Evolutionary conservation across 164 flowering plant species (phyloP).

Genomic region (Santalum album): DNA sequence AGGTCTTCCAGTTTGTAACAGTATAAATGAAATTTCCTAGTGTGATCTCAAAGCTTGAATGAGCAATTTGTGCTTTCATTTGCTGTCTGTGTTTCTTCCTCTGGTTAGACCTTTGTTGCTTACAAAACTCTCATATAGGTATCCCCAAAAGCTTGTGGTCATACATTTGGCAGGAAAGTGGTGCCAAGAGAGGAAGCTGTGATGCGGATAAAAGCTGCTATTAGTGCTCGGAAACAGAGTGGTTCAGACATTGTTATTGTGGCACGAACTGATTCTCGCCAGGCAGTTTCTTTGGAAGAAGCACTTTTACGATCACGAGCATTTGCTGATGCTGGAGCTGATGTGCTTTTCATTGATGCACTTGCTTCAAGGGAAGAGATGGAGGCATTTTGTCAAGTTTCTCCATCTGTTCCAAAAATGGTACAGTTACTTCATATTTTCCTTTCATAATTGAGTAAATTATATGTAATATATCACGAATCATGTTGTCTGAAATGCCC

Average conservation of each 20-base stretch:
- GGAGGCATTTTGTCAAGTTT: constrained; percentile 62
- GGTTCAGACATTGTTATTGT: constrained; percentile 87
- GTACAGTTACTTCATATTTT: constrained; percentile 21
- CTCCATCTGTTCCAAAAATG: constrained; percentile 80
- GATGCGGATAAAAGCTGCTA: constrained; percentile 83
- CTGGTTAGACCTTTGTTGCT: constrained; percentile 9
- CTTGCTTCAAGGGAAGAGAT: constrained; percentile 92
- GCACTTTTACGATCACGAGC: constrained; percentile 77
- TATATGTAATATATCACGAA: no score
- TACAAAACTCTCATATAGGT: constrained; percentile 32
- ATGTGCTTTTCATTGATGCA: constrained; percentile 94
- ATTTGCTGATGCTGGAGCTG: constrained; percentile 91
- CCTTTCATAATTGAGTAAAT: not conserved
- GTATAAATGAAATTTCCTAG: not conserved
- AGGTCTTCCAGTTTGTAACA: no score
- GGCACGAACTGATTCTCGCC: constrained; percentile 92
- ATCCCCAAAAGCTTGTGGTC: constrained; percentile 97
- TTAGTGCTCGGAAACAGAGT: constrained; percentile 81
- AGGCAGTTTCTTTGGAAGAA: constrained; percentile 81
- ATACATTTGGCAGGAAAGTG: constrained; percentile 85
- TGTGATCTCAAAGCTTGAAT: not conserved
- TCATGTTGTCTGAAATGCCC: no score
- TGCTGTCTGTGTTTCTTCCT: not conserved
- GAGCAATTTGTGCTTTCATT: not conserved
- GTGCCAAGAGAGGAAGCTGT: constrained; percentile 93